Conservation (phyloP, 768 basidiomycete genomes). For the Lentinula detonsa region DNA sequence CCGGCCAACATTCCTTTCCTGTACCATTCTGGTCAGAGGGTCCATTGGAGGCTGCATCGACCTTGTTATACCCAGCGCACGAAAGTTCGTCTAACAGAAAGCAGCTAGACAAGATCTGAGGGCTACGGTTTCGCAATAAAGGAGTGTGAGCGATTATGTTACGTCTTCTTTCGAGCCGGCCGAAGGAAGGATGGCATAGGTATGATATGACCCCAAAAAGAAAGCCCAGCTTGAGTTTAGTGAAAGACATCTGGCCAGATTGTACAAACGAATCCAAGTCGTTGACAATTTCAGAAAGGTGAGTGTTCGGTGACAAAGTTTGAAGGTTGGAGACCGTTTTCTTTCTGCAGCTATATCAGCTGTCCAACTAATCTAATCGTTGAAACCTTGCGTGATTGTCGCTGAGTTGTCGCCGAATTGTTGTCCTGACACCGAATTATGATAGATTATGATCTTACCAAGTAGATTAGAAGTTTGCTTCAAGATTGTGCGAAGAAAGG, state of each 20-base stretch:
- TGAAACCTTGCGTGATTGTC: background rate
- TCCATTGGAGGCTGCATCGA: background rate
- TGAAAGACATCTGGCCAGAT: too few species aligned
- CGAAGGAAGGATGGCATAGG: background rate
- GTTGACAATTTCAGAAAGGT: background rate
- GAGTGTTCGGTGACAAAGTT: background rate
- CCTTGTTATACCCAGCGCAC: background rate
- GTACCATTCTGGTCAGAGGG: background rate
- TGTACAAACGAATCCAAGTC: too few species aligned
- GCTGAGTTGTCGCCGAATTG: background rate
- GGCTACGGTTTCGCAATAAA: background rate
- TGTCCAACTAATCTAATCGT: background rate
- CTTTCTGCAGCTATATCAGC: too few species aligned
- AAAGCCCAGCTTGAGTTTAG: background rate
- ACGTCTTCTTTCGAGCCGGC: background rate
- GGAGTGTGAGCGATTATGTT: background rate
- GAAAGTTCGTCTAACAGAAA: too few species aligned
- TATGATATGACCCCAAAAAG: background rate
- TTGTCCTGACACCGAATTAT: background rate
- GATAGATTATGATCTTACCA: background rate
- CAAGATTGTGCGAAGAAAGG: background rate
- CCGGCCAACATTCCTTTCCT: background rate
- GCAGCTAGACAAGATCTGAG: background rate
- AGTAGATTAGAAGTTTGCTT: background rate
- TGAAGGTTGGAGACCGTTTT: too few species aligned